These are phyloP conservation scores for Heterobasidion irregulare DNA, from an alignment of 1,284 basidiomycete genomes.

Conservation along the genomic window DNA sequence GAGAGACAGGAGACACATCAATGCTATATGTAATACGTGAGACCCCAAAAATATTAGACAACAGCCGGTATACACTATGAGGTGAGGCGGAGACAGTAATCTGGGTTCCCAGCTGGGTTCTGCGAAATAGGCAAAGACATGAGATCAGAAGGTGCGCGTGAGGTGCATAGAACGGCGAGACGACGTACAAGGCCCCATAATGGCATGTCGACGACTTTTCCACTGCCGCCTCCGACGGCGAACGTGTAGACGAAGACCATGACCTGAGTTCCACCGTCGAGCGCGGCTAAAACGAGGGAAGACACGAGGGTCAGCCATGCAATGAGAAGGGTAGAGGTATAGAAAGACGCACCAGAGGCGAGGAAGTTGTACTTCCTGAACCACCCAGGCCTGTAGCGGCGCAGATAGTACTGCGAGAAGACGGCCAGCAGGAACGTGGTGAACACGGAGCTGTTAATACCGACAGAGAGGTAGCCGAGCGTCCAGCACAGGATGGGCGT, in stretches of 20 bases:
- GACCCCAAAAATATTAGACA: too few species aligned
- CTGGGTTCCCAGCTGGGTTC: background rate
- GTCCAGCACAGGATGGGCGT: constrained; percentile 38
- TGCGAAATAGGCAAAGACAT: background rate
- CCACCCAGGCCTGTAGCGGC: constrained; percentile 23
- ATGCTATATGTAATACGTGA: too few species aligned
- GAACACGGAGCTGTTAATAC: constrained; percentile 31
- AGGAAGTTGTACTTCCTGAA: constrained; percentile 46
- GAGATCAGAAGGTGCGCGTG: background rate
- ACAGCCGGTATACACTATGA: background rate
- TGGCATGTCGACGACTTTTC: constrained; percentile 17
- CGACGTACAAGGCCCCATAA: constrained; percentile 26
- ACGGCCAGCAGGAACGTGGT: background rate
- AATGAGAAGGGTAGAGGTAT: too few species aligned
- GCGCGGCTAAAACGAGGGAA: constrained; percentile 24
- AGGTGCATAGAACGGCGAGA: too few species aligned
- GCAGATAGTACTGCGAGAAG: background rate
- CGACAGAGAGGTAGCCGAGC: constrained; percentile 33
- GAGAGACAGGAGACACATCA: too few species aligned
- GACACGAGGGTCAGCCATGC: too few species aligned
- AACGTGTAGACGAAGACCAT: constrained; percentile 28
- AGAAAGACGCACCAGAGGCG: too few species aligned
- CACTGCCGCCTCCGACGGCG: constrained; percentile 47
- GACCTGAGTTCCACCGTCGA: constrained; percentile 36
- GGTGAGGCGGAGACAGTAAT: background rate